Evolutionary conservation across 352 stramenopile species (phyloP), one percentile per base, ranked within the genome.

Genomic region (Phytopythium aichiense): DNA sequence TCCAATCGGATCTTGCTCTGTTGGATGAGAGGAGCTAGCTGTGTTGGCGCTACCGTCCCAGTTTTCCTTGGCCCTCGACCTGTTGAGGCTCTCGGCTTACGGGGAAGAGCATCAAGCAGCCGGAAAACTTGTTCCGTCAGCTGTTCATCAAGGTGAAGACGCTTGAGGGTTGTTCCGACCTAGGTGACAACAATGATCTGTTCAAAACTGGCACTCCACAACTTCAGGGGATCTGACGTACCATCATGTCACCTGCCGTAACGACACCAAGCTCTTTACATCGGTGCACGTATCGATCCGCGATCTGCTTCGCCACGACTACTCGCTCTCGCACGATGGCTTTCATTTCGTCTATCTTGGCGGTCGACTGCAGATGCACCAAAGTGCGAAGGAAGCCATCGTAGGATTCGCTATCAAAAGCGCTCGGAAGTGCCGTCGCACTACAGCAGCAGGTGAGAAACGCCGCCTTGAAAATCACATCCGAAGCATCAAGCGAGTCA

Each of bases 401-500:
- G 51, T 69, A 73, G 0, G 58, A 59, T 20, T 60, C 42, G 31
- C 43, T 35, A 18, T 52, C 40, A 4, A 13, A 35, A 35, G 15
- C 57, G 28, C 11, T 53, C 23, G 40, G 6, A 9, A 54, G 55
- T 28, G 43, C 25, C 13, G 63, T 28, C 0, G 42, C 4, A 16
- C 5, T 22, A 20, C 42, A 25, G 4, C 60, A 50, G 35, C 67
- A 74, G 15, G 74, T 33, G n/a, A 87, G 30, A 31, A 88, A 88
- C 16, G 67, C 75, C 12, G 74, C 73, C 40, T 87, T 88, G 59
- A 89, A 89, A 2, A 89, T 38, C 31, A 89, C 65, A 3, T 79
- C 68, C 15, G 33, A 55, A 4, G 62, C 64, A 0, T 60, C 40
- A 20, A 76, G 56, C 15, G 58, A 63, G 4, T 58, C 20, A 38